These are phyloP conservation scores for Boletus rubescentipes DNA, from an alignment of 768 basidiomycete genomes.

Conservation along the genomic window DNA sequence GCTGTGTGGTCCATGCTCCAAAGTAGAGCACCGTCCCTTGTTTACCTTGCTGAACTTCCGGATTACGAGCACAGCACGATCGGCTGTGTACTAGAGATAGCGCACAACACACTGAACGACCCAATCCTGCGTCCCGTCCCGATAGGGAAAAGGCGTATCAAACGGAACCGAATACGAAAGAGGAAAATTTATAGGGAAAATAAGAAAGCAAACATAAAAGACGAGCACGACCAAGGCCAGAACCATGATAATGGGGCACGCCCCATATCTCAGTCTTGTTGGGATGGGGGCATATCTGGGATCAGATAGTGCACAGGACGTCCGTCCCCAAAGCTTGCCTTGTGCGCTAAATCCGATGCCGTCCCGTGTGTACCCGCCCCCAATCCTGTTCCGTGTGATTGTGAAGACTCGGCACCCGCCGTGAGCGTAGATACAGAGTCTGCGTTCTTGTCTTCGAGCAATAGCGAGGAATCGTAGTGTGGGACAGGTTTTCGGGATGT, in stretches of 20 bases:
- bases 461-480: constrained; percentile 40
- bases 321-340: constrained; percentile 46
- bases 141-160: constrained; percentile 4
- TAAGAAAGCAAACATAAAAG: background rate
- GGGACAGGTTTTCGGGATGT: constrained; percentile 59
- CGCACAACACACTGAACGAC: background rate
- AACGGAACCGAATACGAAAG: constrained; percentile 2
- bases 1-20: background rate
- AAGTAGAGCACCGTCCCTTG: background rate
- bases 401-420: constrained; percentile 25
- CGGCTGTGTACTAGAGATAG: constrained; percentile 5
- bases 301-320: constrained; percentile 56
- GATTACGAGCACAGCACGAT: constrained; percentile 1
- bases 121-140: constrained; percentile 2
- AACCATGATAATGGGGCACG: background rate
- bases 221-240: background rate
- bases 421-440: constrained; percentile 26
- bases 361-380: constrained; percentile 7
- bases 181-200: background rate
- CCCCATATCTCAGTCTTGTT: constrained; percentile 23
- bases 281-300: constrained; percentile 51
- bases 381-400: constrained; percentile 27
- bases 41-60: background rate
- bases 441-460: constrained; percentile 20
- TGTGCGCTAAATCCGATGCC: constrained; percentile 34